Evolutionary conservation across 768 basidiomycete genomes (phyloP), one percentile per base, ranked within the genome.

Genomic region (Cystofilobasidium macerans): DNA sequence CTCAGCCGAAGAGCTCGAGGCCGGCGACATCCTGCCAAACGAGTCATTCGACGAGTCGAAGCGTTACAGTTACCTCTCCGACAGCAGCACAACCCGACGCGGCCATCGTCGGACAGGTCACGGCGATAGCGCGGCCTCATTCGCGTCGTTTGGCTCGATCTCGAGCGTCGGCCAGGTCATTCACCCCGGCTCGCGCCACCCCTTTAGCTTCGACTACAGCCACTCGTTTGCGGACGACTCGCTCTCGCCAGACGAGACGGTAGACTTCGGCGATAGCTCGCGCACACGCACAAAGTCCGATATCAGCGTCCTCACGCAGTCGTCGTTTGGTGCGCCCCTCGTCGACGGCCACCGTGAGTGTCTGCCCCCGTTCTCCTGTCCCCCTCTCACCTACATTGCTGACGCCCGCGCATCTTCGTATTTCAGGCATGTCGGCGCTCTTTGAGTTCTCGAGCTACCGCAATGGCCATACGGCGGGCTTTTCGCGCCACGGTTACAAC

Each of bases 111-210:
- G 51, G 28, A 28, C 33, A 1, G 62, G 62, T 8, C 58, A 59
- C 7, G 51, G 51, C n/a, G 36, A 38, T 12, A 56, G 51, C 32
- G 26, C 20, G 42, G 48, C 48, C 16, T 42, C 14, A 42, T 36
- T 42, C 16, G 42, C 42, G 36, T 54, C 48, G 48, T 63, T 63
- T 28, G 62, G 47, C 5, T 63, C 62, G 24, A 63, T 63, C 38
- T 63, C 62, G 38, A 54, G 48, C 1, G 35, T 63, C 51, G 62
- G 62, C 11, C 36, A 40, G 24, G 38, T 63, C 48, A 63, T 63
- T 38, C 53, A 51, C 18, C 35, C 35, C 11, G 62, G 62, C 24
- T 63, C 62, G 0, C 62, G 48, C 1, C 35, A 63, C 30, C 62
- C 62, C 0, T 63, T 56, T 53, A 38, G 48, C 36, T 38, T 63